A percentile compares a stretch with the other conserved stretches of the same genome.
phyloP scores from a whole-genome alignment of 495 filamentous ascomycete species.

The Lophiotrema nucula region DNA sequence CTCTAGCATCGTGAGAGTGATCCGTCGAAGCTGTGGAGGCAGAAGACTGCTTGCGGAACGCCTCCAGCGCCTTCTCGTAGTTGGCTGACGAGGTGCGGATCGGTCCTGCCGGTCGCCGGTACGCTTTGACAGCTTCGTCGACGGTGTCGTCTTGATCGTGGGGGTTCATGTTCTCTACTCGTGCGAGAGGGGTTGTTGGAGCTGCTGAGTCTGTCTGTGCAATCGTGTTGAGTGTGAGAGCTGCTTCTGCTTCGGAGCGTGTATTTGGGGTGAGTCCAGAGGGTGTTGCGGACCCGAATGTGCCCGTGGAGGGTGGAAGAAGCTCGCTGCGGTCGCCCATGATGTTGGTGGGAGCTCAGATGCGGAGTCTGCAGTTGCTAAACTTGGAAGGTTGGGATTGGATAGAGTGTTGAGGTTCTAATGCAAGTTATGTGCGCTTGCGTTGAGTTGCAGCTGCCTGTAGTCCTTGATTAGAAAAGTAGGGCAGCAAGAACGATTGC shows the following conservation, averaged over 20 bases:
- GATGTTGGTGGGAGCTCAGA: neutral
- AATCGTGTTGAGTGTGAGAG: slow-evolving; percentile 23
- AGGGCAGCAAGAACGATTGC: no score
- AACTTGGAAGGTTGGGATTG: no score
- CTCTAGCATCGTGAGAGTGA: neutral
- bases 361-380: no score
- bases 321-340: slow-evolving; percentile 7
- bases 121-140: slow-evolving; percentile 14
- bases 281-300: slow-evolving; percentile 18
- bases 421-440: no score
- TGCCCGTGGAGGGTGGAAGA: neutral
- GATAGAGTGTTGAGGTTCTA: no score
- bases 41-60: neutral
- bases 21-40: neutral
- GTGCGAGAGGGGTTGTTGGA: slow-evolving; percentile 17
- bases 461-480: no score
- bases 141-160: neutral
- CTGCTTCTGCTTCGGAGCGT: slow-evolving; percentile 37
- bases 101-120: slow-evolving; percentile 9
- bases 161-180: neutral
- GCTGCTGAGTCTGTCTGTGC: slow-evolving; percentile 35
- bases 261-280: slow-evolving; percentile 35
- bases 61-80: slow-evolving; percentile 13
- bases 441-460: no score
- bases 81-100: slow-evolving; percentile 11